phyloP scores from a whole-genome alignment of 768 basidiomycete genomes.

The Calocybe gangraenosa region DNA sequence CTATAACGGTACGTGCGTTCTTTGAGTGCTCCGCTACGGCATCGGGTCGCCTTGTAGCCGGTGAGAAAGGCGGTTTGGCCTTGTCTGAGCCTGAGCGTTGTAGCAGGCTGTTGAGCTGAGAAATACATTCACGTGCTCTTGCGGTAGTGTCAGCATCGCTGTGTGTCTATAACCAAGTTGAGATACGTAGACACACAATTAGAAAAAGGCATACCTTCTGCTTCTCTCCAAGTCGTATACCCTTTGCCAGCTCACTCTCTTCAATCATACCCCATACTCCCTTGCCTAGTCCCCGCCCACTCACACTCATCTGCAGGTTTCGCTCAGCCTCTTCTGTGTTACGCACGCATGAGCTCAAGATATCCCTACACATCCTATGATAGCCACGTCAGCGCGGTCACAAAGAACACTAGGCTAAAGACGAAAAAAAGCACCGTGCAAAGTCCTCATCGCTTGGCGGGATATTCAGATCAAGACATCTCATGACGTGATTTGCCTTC shows the following conservation, averaged over 20 bases:
- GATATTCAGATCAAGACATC: conserved; percentile 92
- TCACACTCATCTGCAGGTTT: conserved; percentile 24
- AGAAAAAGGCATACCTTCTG: conserved; percentile 36
- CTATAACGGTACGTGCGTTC: conserved; percentile 48
- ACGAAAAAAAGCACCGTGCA: conserved; percentile 45
- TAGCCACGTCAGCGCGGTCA: conserved; percentile 1
- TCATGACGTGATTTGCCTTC: conserved; percentile 78
- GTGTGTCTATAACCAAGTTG: conserved; percentile 25
- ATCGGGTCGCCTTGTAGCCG: conserved; percentile 13
- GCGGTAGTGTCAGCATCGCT: conserved; percentile 41
- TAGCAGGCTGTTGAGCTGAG: conserved; percentile 30
- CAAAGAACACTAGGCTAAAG: not conserved
- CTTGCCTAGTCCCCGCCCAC: conserved; percentile 55
- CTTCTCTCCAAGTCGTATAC: conserved; percentile 55
- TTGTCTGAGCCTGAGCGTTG: conserved; percentile 3
- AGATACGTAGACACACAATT: conserved; percentile 4
- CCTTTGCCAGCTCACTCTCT: conserved; percentile 75
- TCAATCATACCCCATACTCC: conserved; percentile 86
- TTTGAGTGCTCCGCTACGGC: conserved; percentile 32
- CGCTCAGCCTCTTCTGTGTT: conserved; percentile 88
- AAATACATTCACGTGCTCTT: conserved; percentile 41
- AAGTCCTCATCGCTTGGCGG: conserved; percentile 81
- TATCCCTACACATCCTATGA: conserved; percentile 75
- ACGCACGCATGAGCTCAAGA: conserved; percentile 84
- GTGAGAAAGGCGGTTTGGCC: conserved; percentile 12